Percentiles rank a stretch among this genome's conserved stretches.
Evolutionary conservation across 2,329 filamentous ascomycete species (phyloP).

Genomic region (Aquanectria penicillioides): DNA sequence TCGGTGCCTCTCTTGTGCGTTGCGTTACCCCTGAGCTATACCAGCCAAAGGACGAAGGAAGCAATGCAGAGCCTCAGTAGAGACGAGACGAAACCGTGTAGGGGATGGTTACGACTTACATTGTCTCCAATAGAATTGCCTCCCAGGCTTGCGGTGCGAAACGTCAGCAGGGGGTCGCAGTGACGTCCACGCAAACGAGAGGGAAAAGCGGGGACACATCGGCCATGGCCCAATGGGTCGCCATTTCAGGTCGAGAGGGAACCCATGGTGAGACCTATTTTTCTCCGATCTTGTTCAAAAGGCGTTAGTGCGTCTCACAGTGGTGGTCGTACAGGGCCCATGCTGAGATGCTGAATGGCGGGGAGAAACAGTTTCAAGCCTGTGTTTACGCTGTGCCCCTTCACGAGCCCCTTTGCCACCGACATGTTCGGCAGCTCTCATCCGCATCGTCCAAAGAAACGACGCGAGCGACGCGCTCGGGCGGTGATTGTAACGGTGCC

Average conservation of each 20-base stretch:
- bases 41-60: not conserved
- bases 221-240: too few relatives aligned
- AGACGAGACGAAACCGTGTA: not conserved
- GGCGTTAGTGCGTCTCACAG: constrained; percentile 6
- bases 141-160: not conserved
- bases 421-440: not conserved
- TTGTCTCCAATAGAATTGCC: not conserved
- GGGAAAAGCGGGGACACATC: too few relatives aligned
- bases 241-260: too few relatives aligned
- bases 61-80: not conserved
- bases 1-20: too few relatives aligned
- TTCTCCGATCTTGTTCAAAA: not conserved
- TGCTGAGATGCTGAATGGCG: not conserved
- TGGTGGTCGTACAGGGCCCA: not conserved
- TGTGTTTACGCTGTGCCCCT: too few relatives aligned
- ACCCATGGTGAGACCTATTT: constrained; percentile 8
- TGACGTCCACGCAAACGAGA: too few relatives aligned
- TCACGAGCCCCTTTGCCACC: too few relatives aligned
- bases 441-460: not conserved
- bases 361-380: not conserved
- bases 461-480: not conserved
- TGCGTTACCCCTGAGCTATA: not conserved
- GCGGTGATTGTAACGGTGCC: not conserved
- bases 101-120: not conserved
- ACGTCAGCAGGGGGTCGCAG: not conserved